Base-by-base conservation (phyloP, 345 rosid genomes). In the Atalantia buxifolia region DNA sequence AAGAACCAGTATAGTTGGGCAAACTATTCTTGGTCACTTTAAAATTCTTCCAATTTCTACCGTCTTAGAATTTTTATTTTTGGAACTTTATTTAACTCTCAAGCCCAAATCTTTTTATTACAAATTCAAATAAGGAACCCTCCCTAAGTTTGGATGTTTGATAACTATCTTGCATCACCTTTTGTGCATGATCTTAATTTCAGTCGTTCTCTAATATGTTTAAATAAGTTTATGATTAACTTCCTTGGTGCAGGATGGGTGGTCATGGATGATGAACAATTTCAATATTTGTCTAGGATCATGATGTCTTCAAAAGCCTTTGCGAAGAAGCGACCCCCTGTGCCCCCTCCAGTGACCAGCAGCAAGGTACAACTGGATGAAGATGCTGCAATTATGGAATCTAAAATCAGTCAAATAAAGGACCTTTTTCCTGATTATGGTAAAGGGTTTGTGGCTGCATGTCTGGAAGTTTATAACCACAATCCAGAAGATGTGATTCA, bases 401-500 rank as follows among this genome's bases (percentile, higher is more conserved):
- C 98, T 59, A 91, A 91, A 82, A 89, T 95, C 79, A 94, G 94
- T 84, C 98, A 92, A 83, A 86, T 95, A 81, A 95, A 88, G 85
- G 98, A 95, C 82, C 89, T 94, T 53, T 95, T 95, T 83, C 95
- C 99, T 62, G 97, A 92, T 71, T 91, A 87, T 83, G 98, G 97
- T 69, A 86, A 89, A 65, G 97, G 97, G 12, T 96, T 85, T 86
- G 65, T 96, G 68, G 85, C 89, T 76, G 92, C 94, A 60, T 96
- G 99, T 81, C 97, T 96, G 28, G 95, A 94, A 87, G 97, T 86
- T 31, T 94, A 94, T 87, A 93, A 91, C 85, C 91, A 88, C 75
- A 94, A 94, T 84, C 90, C 96, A 38, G 98, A 96, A 82, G 97
- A 94, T 83, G 98, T 96, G 61, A 96, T 94, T 76, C 98, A 96